A percentile compares a stretch with the other conserved stretches of the same genome.
Conservation (phyloP, 2,329 filamentous ascomycete genomes). For the Fulvia fulva region DNA sequence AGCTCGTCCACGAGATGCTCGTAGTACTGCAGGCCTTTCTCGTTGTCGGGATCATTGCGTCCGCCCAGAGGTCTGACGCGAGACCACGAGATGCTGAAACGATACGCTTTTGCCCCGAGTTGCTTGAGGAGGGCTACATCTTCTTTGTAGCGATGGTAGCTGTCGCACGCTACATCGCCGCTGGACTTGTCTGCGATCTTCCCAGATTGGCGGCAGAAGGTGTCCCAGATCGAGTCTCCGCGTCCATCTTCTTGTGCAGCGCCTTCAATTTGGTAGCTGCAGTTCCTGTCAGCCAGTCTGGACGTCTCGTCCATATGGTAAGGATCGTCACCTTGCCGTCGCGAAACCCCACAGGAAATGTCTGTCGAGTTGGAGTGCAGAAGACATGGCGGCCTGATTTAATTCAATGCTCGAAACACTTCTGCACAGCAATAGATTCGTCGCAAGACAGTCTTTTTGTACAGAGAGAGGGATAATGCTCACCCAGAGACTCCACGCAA, state of each 20-base stretch:
- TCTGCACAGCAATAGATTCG: background rate
- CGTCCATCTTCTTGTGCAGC: constrained; percentile 70
- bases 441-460: background rate
- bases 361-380: constrained; percentile 18
- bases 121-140: constrained; percentile 75
- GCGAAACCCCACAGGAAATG: constrained; percentile 71
- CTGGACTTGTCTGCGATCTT: constrained; percentile 77
- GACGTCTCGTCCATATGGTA: background rate
- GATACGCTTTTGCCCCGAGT: constrained; percentile 70
- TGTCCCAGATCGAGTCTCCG: constrained; percentile 82
- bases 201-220: constrained; percentile 74
- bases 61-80: constrained; percentile 83
- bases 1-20: constrained; percentile 74
- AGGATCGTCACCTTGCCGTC: constrained; percentile 56
- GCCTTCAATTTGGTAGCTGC: constrained; percentile 84
- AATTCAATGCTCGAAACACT: background rate
- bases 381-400: background rate
- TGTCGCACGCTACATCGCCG: constrained; percentile 78
- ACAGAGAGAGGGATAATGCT: background rate
- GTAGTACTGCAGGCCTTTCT: constrained; percentile 73
- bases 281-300: background rate
- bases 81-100: constrained; percentile 80
- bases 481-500: background rate
- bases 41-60: constrained; percentile 75
- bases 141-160: constrained; percentile 72